phyloP scores from a whole-genome alignment of 108 stramenopile genomes.

The Cyclotella baltica region DNA sequence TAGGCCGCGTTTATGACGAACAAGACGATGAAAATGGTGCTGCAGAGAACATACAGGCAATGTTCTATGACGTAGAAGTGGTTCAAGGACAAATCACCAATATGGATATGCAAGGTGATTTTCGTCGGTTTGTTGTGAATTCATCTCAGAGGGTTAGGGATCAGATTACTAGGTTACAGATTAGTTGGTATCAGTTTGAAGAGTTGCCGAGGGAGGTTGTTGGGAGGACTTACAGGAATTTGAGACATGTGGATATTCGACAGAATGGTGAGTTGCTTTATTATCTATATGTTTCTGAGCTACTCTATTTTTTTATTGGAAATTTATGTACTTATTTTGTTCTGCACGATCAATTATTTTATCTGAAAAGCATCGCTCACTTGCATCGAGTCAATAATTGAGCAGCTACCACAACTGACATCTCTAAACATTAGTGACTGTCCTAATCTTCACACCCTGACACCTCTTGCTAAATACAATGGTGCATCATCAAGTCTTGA shows the following conservation, averaged over 20 bases:
- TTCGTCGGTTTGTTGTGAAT: background rate
- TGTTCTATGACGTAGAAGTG: background rate
- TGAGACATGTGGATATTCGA: slow-evolving; percentile 50
- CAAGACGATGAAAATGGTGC: background rate
- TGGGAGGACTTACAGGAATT: slow-evolving; percentile 22
- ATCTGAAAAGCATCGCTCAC: slow-evolving; percentile 30
- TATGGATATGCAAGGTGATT: background rate
- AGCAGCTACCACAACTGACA: slow-evolving; percentile 36
- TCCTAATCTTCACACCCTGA: slow-evolving; percentile 38
- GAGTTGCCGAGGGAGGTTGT: slow-evolving; percentile 30
- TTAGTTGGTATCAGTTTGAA: slow-evolving; percentile 43
- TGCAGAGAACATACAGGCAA: background rate
- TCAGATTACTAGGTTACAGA: slow-evolving; percentile 38
- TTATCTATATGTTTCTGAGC: background rate
- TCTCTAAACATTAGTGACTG: slow-evolving; percentile 52
- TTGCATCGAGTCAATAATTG: slow-evolving; percentile 47
- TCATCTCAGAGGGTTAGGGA: slow-evolving; percentile 18
- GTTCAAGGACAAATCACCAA: background rate
- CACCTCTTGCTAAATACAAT: slow-evolving; percentile 27
- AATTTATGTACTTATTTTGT: background rate
- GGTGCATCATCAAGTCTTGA: background rate
- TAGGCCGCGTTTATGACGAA: background rate
- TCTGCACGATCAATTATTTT: no score
- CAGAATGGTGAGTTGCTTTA: slow-evolving; percentile 39
- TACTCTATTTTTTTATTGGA: slow-evolving; percentile 1